Evolutionary conservation across 169 alveolate genomes (phyloP), one percentile per base, ranked within the genome.

Genomic region (Cryptosporidium ryanae): DNA sequence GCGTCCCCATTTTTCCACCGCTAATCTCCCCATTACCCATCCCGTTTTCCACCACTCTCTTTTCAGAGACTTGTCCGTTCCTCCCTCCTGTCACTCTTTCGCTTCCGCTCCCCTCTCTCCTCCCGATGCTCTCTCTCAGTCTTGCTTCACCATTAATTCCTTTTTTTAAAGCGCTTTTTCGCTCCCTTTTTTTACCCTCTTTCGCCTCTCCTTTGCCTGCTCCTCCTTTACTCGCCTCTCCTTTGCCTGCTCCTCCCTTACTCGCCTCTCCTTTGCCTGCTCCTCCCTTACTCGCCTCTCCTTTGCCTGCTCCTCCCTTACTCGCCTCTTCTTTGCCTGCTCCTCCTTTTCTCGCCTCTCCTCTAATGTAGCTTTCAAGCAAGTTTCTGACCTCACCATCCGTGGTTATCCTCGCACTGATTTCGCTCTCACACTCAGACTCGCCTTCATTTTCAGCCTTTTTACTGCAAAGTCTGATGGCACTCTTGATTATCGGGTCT

Each of bases 301-400:
- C 87, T 18, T 76, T 54, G n/a, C n/a, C n/a, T n/a, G n/a, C n/a
- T n/a, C n/a, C n/a, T n/a, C n/a, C n/a, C n/a, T n/a, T n/a, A n/a
- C n/a, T n/a, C n/a, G n/a, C n/a, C n/a, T n/a, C n/a, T n/a, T n/a
- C 43, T 10, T 50, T 59, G 32, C 52, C 84, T 38, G 38, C 52
- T 52, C 64, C 13, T 54, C 29, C 18, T 15, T 76, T 10, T 10
- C 59, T 49, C 17, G 49, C 55, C 38, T 44, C 64, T 0, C 87
- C 87, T 18, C 59, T 54, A 59, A 76, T 59, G 46, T 76, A 76
- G 48, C 63, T 61, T 5, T 52, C 38, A 31, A 76, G 17, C 54
- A 76, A 32, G 27, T 71, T 57, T 61, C 87, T 55, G 1, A 65
- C 71, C 10, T 67, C 57, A 5, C 71, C 87, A 61, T 76, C 87